Evolutionary conservation across 495 filamentous ascomycete genomes (phyloP), one percentile per base, ranked within the genome.

Genomic region (Aspergillus mulundensis): DNA sequence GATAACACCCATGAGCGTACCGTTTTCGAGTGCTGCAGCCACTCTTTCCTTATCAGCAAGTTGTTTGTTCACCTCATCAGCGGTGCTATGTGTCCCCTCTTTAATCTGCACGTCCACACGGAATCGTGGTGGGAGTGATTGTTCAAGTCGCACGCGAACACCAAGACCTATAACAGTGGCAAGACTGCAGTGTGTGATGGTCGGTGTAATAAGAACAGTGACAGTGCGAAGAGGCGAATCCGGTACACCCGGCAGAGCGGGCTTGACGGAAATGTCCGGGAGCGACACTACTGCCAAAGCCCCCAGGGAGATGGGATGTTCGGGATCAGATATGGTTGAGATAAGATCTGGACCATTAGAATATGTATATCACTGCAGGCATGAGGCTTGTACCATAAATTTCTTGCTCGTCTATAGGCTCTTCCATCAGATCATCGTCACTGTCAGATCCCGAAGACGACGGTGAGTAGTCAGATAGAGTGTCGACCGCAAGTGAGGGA

Each of bases 91-190:
- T n/a, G 90, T 91, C 34, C 91, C 94, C 72, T 94, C 87, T 67
- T 96, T 96, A 67, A 97, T 96, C 56, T 88, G 82, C 19, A 97
- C 90, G 72, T 97, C 91, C 10, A 97, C 79, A 18, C 94, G 83
- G 68, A 92, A 98, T 52, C 91, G 85, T n/a, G 94, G 88, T 1
- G 94, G 95, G 41, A 98, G 78, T 8, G 87, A 85, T 68, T 96
- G 88, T 66, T 97, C 91, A 23, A 98, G 78, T 28, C 95, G 81
- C 44, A 96, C 92, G 16, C 94, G 82, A 14, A 98, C 90, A 15
- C 94, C 93, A 7, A 98, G 81, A 2, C 95, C 94, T 69, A 98
- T 97, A 49, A 97, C 91, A 0, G 95, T 97, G 10, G 94, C 95
- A 14, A 97, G 81, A 34, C 89, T 93, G 75, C 94, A 98, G 64